These are phyloP conservation scores for Entamoeba nuttalli DNA, from an alignment of 208 protist genomes.

Conservation along the genomic window DNA sequence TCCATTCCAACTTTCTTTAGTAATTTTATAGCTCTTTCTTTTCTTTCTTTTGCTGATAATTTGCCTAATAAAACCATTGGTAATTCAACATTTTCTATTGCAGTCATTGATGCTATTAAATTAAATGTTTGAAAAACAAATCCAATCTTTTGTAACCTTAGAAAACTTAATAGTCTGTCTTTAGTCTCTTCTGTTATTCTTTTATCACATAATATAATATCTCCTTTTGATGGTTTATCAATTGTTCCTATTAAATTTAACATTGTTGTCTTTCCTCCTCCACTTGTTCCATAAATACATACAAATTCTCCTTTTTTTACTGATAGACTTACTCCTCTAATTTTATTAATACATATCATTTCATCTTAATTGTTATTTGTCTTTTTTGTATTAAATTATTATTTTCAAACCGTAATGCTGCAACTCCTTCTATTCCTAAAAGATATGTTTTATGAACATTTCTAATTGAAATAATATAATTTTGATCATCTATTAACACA, in stretches of 20 bases:
- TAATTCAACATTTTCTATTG: not conserved
- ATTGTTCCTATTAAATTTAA: slow-evolving; percentile 87
- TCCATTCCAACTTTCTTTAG: not conserved
- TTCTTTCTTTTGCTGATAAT: not conserved
- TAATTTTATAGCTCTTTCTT: not conserved
- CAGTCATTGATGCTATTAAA: not conserved
- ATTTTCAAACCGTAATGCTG: slow-evolving; percentile 49
- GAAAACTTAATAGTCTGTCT: not conserved
- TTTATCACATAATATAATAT: not conserved
- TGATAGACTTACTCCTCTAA: slow-evolving; percentile 55
- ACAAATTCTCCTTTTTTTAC: slow-evolving; percentile 69
- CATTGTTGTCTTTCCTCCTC: slow-evolving; percentile 78
- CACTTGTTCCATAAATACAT: slow-evolving; percentile 75
- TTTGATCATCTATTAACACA: not conserved
- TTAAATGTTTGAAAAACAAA: not conserved
- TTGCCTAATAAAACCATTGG: not conserved
- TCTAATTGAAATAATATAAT: slow-evolving; percentile 58
- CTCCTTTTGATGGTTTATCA: slow-evolving; percentile 74
- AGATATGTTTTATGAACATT: slow-evolving; percentile 89
- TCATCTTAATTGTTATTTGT: no score
- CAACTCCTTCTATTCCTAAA: slow-evolving; percentile 72
- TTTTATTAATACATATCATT: no score
- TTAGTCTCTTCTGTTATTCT: not conserved
- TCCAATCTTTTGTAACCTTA: not conserved
- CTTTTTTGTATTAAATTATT: no score